Percentiles rank a stretch among this genome's conserved stretches.
These are phyloP conservation scores for Arabidopsis suecica DNA, from an alignment of 345 rosid species.

Conservation along the genomic window DNA sequence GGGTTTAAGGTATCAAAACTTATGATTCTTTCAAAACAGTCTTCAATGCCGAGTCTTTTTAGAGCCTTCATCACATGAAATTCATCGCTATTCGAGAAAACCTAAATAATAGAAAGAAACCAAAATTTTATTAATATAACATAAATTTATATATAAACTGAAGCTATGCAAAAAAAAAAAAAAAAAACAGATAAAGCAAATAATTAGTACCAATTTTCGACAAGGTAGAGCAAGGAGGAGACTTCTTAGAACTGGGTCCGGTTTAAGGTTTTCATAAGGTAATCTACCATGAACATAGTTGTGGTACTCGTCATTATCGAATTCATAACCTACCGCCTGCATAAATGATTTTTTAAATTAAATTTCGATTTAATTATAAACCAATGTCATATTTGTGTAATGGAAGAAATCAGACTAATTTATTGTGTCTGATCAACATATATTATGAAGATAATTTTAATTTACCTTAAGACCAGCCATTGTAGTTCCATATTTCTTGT, in stretches of 20 bases:
- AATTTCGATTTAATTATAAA: background rate
- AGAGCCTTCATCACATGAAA: constrained; percentile 68
- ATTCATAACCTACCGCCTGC: constrained; percentile 85
- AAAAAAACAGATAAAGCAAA: background rate
- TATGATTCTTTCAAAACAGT: constrained; percentile 89
- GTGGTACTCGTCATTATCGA: constrained; percentile 81
- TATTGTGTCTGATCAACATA: background rate
- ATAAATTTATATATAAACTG: background rate
- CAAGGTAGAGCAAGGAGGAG: constrained; percentile 70
- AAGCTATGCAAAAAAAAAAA: background rate
- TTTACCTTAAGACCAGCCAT: constrained; percentile 94
- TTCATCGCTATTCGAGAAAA: constrained; percentile 90
- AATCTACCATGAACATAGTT: constrained; percentile 80
- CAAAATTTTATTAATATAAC: background rate
- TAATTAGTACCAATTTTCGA: constrained; percentile 67
- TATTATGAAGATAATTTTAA: constrained; percentile 4
- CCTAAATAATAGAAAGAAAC: constrained; percentile 45
- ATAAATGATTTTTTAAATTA: background rate
- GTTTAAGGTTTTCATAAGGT: constrained; percentile 79
- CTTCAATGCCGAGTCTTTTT: constrained; percentile 78
- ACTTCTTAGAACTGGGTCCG: constrained; percentile 75
- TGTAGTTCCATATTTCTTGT: constrained; percentile 81
- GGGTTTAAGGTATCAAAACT: constrained; percentile 91
- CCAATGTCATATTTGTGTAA: background rate
- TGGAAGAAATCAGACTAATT: background rate